phyloP scores from a whole-genome alignment of 345 rosid species.

The Gossypium longicalyx region DNA sequence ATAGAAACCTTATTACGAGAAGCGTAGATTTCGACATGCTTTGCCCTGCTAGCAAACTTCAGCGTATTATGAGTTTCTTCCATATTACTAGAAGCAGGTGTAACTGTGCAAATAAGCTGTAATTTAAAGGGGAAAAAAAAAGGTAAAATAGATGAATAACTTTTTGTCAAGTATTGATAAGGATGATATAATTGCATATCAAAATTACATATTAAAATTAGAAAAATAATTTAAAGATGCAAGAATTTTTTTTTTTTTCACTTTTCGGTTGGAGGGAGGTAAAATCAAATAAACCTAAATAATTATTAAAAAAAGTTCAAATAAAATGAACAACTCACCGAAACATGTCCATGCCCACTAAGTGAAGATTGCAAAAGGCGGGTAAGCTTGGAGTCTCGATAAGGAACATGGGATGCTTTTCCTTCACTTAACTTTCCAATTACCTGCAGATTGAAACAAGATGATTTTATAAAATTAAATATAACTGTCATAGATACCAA shows the following conservation, averaged over 20 bases:
- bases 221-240: background rate
- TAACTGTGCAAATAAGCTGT: conserved; percentile 97
- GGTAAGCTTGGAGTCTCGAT: conserved; percentile 96
- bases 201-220: background rate
- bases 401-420: conserved; percentile 98
- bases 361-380: conserved; percentile 97
- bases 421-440: conserved; percentile 99
- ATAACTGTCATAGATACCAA: background rate
- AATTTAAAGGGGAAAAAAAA: conserved; percentile 5
- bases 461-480: conserved; percentile 14
- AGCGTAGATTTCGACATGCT: conserved; percentile 91
- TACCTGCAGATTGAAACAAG: conserved; percentile 54
- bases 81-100: conserved; percentile 95
- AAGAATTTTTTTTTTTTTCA: background rate
- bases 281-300: background rate
- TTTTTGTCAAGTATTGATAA: background rate
- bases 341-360: conserved; percentile 97
- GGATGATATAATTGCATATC: background rate
- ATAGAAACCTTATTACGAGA: conserved; percentile 85
- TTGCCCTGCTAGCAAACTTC: conserved; percentile 98
- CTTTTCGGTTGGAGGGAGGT: background rate
- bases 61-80: conserved; percentile 99
- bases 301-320: background rate
- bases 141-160: conserved; percentile 12
- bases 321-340: conserved; percentile 50